Conservation (phyloP, 1,284 basidiomycete species). For the Bondarzewia mesenterica region DNA sequence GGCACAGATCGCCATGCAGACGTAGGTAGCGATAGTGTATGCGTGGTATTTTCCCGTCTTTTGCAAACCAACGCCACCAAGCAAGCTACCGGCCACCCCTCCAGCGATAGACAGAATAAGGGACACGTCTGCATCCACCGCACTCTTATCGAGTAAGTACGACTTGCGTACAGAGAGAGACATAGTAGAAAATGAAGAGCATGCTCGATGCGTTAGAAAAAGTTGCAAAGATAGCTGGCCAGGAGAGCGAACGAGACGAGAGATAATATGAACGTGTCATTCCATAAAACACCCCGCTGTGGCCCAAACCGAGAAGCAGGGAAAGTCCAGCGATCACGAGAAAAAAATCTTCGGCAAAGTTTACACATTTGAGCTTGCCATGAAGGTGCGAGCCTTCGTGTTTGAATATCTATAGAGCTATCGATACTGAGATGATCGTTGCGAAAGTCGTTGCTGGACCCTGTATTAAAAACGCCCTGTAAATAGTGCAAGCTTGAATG, state of each 20-base stretch:
- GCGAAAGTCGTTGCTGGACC: slow-evolving; percentile 44
- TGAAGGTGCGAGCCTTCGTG: slow-evolving; percentile 27
- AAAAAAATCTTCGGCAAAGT: slow-evolving; percentile 46
- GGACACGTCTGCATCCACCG: slow-evolving; percentile 40
- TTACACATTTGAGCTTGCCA: slow-evolving; percentile 45
- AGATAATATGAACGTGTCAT: slow-evolving; percentile 23
- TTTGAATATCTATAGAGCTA: slow-evolving; percentile 42
- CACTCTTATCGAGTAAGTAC: slow-evolving; percentile 38
- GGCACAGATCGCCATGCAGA: slow-evolving; percentile 31
- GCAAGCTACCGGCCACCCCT: slow-evolving; percentile 40
- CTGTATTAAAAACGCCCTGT: slow-evolving; percentile 52
- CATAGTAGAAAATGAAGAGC: slow-evolving; percentile 46
- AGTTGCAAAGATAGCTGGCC: slow-evolving; percentile 47
- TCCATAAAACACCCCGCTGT: slow-evolving; percentile 50
- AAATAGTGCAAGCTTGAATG: neutral
- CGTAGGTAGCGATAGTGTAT: slow-evolving; percentile 37
- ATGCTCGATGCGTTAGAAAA: slow-evolving; percentile 42
- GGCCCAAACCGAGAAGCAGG: slow-evolving; percentile 48
- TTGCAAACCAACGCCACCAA: slow-evolving; percentile 47
- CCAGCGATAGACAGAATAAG: slow-evolving; percentile 40
- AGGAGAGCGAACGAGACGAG: slow-evolving; percentile 28
- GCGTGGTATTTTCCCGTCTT: slow-evolving; percentile 48
- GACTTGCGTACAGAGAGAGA: slow-evolving; percentile 48
- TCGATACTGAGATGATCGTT: slow-evolving; percentile 41
- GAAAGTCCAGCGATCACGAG: slow-evolving; percentile 44